Base-by-base conservation (phyloP, 179 eudicot species). In the Carnegiea gigantea region DNA sequence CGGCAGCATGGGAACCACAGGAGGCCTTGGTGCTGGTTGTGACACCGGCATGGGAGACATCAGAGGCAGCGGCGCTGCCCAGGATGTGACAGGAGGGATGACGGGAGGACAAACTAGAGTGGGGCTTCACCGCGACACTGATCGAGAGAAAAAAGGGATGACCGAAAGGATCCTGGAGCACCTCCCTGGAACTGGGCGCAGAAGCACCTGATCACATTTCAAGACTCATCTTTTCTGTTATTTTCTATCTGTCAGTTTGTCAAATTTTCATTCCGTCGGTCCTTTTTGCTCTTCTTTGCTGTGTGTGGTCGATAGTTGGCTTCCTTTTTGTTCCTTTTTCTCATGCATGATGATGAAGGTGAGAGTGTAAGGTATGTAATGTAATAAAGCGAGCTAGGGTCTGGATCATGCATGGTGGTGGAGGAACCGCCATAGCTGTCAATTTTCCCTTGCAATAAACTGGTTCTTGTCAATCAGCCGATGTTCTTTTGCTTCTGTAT, bases 101-200 rank as follows among this genome's bases (percentile, higher is more conserved):
- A 28, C 44, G n/a, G 21, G 57, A 46, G 44, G 75, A 65, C 28
- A 36, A 75, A 71, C 67, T 13, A 11, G 59, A 8, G 82, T 49
- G 4, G 77, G 75, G 54, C 83, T 46, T 3, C 51, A 43, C 6
- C 46, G 53, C 0, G 80, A 43, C 5, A 75, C 40, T 1, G 38
- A 26, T 20, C 43, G 40, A 9, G 82, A 85, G 44, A 17, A 71
- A 13, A 82, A 68, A 82, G 84, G 87, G 67, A 13, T 78, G 20
- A 70, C 59, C 20, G 87, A 75, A 28, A 81, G 46, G 59, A 48
- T 75, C 36, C 57, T 57, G 80, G 87, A 85, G 24, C 81, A 82
- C 59, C 72, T 82, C 26, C 84, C 84, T 6, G 84, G 84, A 44
- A 72, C 73, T 20, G 77, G 84, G 9, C 77, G 59, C 60, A 67